Percentiles rank a stretch among this genome's conserved stretches.
Evolutionary conservation across 768 basidiomycete genomes (phyloP).

Genomic region (Podaxis mareebaensis): DNA sequence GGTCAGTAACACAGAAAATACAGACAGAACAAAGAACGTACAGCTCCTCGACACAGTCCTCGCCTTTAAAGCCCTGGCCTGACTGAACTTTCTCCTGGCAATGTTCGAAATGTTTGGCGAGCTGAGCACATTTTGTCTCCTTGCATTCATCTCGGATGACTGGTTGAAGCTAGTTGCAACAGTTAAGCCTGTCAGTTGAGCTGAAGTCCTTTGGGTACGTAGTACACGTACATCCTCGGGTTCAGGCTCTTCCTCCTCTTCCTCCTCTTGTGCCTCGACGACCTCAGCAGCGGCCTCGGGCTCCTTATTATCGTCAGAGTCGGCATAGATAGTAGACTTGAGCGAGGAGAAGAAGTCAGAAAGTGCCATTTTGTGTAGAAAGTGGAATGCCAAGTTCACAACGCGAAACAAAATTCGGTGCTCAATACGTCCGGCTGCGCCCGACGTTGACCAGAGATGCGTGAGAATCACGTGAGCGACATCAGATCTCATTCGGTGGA

Average conservation of each 20-base stretch:
- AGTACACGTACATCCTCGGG: conserved; percentile 76
- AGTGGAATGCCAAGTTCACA: background rate
- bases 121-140: conserved; percentile 61
- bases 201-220: background rate
- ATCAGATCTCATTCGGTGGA: background rate
- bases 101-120: conserved; percentile 84
- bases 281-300: conserved; percentile 56
- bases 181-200: conserved; percentile 5
- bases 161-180: conserved; percentile 56
- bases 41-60: conserved; percentile 94
- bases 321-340: conserved; percentile 43
- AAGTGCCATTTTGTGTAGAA: conserved; percentile 5
- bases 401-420: conserved; percentile 2
- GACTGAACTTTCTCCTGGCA: conserved; percentile 85
- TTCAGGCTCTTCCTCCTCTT: conserved; percentile 55
- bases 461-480: background rate
- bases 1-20: conserved; percentile 13
- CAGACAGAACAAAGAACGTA: conserved; percentile 41
- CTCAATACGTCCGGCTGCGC: conserved; percentile 1
- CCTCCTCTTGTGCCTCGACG: conserved; percentile 31
- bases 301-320: conserved; percentile 51
- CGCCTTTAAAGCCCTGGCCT: conserved; percentile 84
- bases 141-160: conserved; percentile 76
- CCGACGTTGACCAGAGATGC: background rate
- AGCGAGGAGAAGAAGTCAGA: conserved; percentile 44